Evolutionary conservation across 2,329 filamentous ascomycete genomes (phyloP), one percentile per base, ranked within the genome.

Genomic region (Talaromyces sp.): DNA sequence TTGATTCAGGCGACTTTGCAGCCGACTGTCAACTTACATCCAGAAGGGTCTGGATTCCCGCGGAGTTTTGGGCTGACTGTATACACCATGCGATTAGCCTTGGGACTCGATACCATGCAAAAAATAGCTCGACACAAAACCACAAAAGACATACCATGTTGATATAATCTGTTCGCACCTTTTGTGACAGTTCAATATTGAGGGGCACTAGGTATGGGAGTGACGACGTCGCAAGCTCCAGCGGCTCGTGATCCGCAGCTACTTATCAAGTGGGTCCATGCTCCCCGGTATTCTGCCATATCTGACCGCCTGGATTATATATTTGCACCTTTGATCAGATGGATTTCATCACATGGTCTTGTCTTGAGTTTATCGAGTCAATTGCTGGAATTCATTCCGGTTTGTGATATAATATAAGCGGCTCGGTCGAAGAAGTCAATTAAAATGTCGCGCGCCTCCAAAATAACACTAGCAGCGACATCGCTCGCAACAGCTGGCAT

Each of bases 31-130:
- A 67, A 77, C 90, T 75, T 90, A 99, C 95, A 83, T 98, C 95
- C 82, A 99, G 92, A 76, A 99, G 89, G 77, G 94, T 98, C 83
- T 98, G 94, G 79, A 99, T 99, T 81, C 95, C 95, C 76, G 92
- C 90, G 71, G 95, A 98, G 85, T 98, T 98, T 84, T 98, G 95
- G 77, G 94, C 95, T 79, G 95, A 95, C 94, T 98, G 76, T 73
- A 69, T 51, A 22, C 7, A 38, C 19, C 25, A 31, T 56, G 31
- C 19, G 53, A 56, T 56, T 56, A 56, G 59, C 47, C 29, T 58
- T 17, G 6, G 36, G 6, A 45, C 22, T 45, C 19, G 1, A 29
- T n/a, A 45, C 3, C 22, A 43, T 19, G 5, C 27, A 38, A 29
- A 7, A 6, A 29, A 31, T 29, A 29, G 25, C 6, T 22, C 13